Conservation (phyloP, 768 basidiomycete genomes). For the Psilocybe cyanescens region DNA sequence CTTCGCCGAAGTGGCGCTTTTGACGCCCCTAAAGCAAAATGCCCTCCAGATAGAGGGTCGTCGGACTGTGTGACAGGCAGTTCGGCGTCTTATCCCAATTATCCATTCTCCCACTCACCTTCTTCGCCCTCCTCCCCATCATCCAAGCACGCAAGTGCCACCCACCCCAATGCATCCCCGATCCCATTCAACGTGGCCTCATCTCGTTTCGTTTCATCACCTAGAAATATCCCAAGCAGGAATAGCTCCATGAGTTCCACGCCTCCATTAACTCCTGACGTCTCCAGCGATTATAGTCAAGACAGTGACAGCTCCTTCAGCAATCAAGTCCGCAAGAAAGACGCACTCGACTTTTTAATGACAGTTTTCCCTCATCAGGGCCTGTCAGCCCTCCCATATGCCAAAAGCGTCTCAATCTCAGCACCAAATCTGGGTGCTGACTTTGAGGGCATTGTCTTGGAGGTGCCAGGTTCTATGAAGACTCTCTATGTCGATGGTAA, state of each 20-base stretch:
- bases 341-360: slow-evolving; percentile 79
- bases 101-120: slow-evolving; percentile 38
- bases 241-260: slow-evolving; percentile 56
- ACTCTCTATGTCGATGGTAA: slow-evolving; percentile 88
- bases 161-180: slow-evolving; percentile 21
- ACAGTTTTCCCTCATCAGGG: slow-evolving; percentile 78
- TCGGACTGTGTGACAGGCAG: slow-evolving; percentile 94
- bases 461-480: slow-evolving; percentile 69
- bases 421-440: slow-evolving; percentile 67
- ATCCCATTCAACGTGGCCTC: slow-evolving; percentile 20
- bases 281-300: slow-evolving; percentile 49
- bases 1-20: slow-evolving; percentile 81
- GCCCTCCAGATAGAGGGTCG: slow-evolving; percentile 97
- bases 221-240: slow-evolving; percentile 48
- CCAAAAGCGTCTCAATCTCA: slow-evolving; percentile 76
- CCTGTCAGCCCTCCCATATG: slow-evolving; percentile 66
- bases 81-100: slow-evolving; percentile 67
- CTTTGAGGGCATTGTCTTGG: slow-evolving; percentile 81
- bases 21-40: slow-evolving; percentile 90
- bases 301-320: slow-evolving; percentile 37
- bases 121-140: slow-evolving; percentile 30
- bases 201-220: slow-evolving; percentile 29
- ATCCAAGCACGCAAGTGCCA: slow-evolving; percentile 16
- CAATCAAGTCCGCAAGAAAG: slow-evolving; percentile 52
- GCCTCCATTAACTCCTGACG: slow-evolving; percentile 82